Percentiles rank a stretch among this genome's conserved stretches.
phyloP scores from a whole-genome alignment of 2,329 filamentous ascomycete species.

The Fusarium equiseti region DNA sequence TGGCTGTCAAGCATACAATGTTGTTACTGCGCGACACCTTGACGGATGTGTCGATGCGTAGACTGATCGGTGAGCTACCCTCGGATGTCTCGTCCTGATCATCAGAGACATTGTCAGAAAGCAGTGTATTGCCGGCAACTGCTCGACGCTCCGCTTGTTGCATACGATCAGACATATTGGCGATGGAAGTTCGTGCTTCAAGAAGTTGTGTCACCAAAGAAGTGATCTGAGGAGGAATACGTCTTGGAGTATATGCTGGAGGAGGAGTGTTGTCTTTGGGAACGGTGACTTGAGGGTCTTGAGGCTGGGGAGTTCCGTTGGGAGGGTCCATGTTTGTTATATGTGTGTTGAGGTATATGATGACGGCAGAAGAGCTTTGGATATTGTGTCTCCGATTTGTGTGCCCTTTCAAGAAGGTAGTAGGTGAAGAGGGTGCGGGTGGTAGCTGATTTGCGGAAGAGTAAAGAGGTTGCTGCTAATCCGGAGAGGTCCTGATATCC shows the following conservation, averaged over 20 bases:
- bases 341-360: background rate
- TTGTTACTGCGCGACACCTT: slow-evolving; percentile 62
- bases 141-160: slow-evolving; percentile 16
- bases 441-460: background rate
- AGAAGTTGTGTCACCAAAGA: slow-evolving; percentile 33
- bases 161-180: slow-evolving; percentile 11
- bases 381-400: background rate
- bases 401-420: background rate
- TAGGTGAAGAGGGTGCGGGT: background rate
- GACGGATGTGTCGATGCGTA: slow-evolving; percentile 63
- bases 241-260: slow-evolving; percentile 49
- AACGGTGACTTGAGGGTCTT: slow-evolving; percentile 20
- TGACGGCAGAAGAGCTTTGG: background rate
- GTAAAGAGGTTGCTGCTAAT: slow-evolving; percentile 5
- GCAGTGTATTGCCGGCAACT: slow-evolving; percentile 13
- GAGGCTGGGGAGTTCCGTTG: slow-evolving; percentile 30
- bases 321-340: slow-evolving; percentile 32
- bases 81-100: slow-evolving; percentile 42
- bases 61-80: slow-evolving; percentile 55
- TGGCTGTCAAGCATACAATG: slow-evolving; percentile 57
- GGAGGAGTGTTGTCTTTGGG: slow-evolving; percentile 48
- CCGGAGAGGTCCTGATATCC: background rate
- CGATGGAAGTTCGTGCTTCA: slow-evolving; percentile 20
- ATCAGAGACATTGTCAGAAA: slow-evolving; percentile 15
- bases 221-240: slow-evolving; percentile 28